Base-by-base conservation (phyloP, 2,329 filamentous ascomycete genomes). In the Fusarium buxicola region DNA sequence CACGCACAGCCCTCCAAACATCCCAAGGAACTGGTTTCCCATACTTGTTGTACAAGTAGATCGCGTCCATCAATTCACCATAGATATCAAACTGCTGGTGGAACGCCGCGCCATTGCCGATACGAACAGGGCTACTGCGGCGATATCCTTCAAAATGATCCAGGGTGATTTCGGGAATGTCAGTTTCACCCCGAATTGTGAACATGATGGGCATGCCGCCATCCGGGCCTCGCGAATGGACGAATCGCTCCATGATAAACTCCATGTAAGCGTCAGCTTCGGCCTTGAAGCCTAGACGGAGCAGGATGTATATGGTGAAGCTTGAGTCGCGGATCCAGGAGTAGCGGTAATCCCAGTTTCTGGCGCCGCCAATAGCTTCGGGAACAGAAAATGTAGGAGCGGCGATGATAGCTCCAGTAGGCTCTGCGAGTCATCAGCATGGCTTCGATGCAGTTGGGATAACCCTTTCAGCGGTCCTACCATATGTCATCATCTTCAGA, bases 51-150 rank as follows among this genome's bases (percentile, higher is more conserved):
- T 90, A 91, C 35, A 93, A 78, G 68, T 93, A 93, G 41, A 93
- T 89, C 18, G 82, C 87, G 71, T 93, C 90, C 84, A 92, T 89
- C 4, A 92, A 80, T 74, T 92, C 90, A 38, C 90, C 90, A 67
- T 93, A 93, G 21, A 92, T 92, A 68, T 93, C 90, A 63, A 92
- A 87, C 71, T 94, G 91, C 44, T 88, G 85, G 70, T 93, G 91
- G 65, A 87, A 90, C 1, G 90, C 89, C 2, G 91, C 91, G 0
- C 88, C 89, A 65, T 94, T 94, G 10, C 91, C 90, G 46, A 93
- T 90, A 3, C 91, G 85, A 18, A 94, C 90, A 0, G 91, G 91
- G 43, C 78, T 83, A 72, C 89, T 92, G 24, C 85, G 84, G 48
- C 86, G 82, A 72, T 93, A 92, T 3, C 91, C 91, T 39, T 91